Conservation (phyloP, 345 rosid genomes). For the Rhizophora apiculata region DNA sequence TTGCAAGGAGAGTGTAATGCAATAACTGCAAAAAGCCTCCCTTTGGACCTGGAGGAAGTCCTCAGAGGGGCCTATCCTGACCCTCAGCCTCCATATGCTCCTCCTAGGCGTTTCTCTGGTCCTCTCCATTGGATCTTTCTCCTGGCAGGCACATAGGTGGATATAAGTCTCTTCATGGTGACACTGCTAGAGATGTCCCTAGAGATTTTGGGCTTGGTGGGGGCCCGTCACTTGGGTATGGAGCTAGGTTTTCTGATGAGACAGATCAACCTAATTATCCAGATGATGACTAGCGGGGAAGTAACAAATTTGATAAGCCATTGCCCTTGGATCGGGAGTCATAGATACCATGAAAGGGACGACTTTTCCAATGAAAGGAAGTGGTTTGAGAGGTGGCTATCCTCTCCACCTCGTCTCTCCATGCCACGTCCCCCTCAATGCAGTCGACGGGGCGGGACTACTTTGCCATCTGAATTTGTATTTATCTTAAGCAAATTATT, state of each 20-base stretch:
- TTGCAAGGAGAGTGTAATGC: conserved; percentile 75
- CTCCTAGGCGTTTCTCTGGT: conserved; percentile 48
- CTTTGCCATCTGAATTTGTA: too few relatives aligned
- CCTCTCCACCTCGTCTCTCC: conserved; percentile 41
- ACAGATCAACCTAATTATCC: conserved; percentile 50
- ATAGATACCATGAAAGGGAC: conserved; percentile 56
- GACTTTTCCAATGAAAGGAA: conserved; percentile 48
- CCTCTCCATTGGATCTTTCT: conserved; percentile 59
- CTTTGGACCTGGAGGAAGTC: conserved; percentile 49
- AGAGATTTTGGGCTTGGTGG: conserved; percentile 50
- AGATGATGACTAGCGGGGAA: conserved; percentile 53
- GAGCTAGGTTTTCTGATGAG: conserved; percentile 51
- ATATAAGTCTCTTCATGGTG: conserved; percentile 69
- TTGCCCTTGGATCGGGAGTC: conserved; percentile 51
- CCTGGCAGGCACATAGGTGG: conserved; percentile 57
- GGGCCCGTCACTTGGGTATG: conserved; percentile 57
- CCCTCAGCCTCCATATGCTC: conserved; percentile 40
- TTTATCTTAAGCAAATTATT: too few relatives aligned
- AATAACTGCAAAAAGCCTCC: conserved; percentile 73
- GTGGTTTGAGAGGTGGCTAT: conserved; percentile 47
- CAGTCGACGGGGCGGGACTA: conserved; percentile 50
- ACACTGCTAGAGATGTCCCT: conserved; percentile 54
- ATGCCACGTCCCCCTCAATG: conserved; percentile 37
- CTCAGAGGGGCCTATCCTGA: conserved; percentile 52
- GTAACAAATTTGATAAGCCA: conserved; percentile 59